phyloP scores from a whole-genome alignment of 805 yeast genomes.

The Pichia paraexigua region DNA sequence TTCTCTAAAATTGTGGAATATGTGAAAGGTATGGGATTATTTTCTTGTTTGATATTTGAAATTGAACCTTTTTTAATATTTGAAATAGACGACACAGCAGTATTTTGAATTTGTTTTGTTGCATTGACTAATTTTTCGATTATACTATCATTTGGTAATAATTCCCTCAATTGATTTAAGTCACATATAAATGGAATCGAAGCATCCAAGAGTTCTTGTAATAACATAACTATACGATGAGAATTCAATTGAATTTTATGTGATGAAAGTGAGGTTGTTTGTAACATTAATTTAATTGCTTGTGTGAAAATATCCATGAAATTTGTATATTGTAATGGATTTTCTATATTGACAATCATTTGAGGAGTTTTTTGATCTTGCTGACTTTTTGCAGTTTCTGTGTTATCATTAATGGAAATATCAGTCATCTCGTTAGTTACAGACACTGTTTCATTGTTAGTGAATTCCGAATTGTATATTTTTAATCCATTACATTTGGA shows the following conservation, averaged over 20 bases:
- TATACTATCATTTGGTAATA: slow-evolving; percentile 58
- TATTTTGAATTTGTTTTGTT: slow-evolving; percentile 27
- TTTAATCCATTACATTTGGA: not conserved
- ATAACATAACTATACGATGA: slow-evolving; percentile 60
- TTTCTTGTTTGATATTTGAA: slow-evolving; percentile 4
- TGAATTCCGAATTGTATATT: not conserved
- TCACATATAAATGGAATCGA: slow-evolving; percentile 72
- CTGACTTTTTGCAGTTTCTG: not conserved
- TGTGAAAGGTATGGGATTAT: not conserved
- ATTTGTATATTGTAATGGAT: slow-evolving; percentile 37
- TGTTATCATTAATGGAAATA: not conserved
- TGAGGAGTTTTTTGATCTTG: not conserved
- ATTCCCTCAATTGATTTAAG: slow-evolving; percentile 56
- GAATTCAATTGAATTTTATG: slow-evolving; percentile 58
- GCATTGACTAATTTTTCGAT: slow-evolving; percentile 43
- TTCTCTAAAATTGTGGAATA: slow-evolving; percentile 25
- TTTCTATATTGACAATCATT: slow-evolving; percentile 17
- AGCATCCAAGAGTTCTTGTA: slow-evolving; percentile 73
- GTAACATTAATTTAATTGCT: slow-evolving; percentile 36
- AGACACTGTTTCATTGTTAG: not conserved
- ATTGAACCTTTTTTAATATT: slow-evolving; percentile 21
- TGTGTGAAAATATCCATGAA: slow-evolving; percentile 35
- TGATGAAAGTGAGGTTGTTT: slow-evolving; percentile 40
- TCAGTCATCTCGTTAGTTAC: not conserved
- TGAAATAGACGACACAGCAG: slow-evolving; percentile 25